Evolutionary conservation across 208 protist species (phyloP).

Genomic region (Leishmania aethiopica): DNA sequence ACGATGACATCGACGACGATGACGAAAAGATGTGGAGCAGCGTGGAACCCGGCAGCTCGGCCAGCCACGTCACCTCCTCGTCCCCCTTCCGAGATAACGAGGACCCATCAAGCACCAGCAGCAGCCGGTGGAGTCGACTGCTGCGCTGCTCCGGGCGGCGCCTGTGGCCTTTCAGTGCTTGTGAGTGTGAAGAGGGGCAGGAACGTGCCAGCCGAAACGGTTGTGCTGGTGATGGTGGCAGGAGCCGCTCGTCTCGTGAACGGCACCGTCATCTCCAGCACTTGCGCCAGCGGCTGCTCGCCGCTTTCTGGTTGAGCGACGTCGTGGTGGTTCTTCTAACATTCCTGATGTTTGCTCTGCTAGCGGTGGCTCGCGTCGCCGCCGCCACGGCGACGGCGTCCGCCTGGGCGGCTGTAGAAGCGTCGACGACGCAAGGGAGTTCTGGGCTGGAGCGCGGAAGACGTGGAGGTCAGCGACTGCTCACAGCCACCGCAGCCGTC

Average conservation of each 20-base stretch:
- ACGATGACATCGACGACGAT: not conserved
- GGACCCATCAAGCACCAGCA: not conserved
- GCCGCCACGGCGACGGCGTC: constrained; percentile 11
- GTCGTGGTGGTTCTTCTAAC: not conserved
- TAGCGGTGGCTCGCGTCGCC: constrained; percentile 15
- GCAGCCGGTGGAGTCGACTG: not conserved
- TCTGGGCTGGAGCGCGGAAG: not conserved
- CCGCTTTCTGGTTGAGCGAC: constrained; percentile 20
- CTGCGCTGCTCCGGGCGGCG: not conserved
- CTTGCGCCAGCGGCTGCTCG: constrained; percentile 9
- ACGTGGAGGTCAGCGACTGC: not conserved
- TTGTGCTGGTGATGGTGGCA: not conserved
- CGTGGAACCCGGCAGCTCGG: not conserved
- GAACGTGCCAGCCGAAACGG: not conserved
- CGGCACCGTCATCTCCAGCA: not conserved
- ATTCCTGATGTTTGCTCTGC: constrained; percentile 7
- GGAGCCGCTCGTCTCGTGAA: not conserved
- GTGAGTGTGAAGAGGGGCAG: not conserved
- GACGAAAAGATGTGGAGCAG: not conserved
- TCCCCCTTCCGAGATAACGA: not conserved
- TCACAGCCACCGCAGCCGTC: not conserved
- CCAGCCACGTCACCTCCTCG: not conserved
- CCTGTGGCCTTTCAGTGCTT: not conserved
- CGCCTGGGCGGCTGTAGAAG: not conserved
- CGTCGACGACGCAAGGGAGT: not conserved